Evolutionary conservation across 2,329 filamentous ascomycete species (phyloP).

Genomic region (Xylaria sp.): DNA sequence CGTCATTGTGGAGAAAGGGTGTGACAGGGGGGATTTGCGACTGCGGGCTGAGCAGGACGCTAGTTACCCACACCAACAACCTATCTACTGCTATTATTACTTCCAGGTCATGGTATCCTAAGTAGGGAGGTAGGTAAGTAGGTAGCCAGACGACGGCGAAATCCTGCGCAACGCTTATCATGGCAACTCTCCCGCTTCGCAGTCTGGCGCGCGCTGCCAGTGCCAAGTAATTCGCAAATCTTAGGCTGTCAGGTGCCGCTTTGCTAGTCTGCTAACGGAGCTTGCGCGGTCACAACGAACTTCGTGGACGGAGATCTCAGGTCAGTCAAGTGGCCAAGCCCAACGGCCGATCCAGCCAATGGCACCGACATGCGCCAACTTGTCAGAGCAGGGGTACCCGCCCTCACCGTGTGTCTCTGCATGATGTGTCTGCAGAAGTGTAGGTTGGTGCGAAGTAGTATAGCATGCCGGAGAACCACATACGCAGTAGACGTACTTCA

Average conservation of each 20-base stretch:
- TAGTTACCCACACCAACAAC: slow-evolving; percentile 10
- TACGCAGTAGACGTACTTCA: slow-evolving; percentile 17
- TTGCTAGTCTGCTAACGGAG: slow-evolving; percentile 32
- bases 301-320: slow-evolving; percentile 49
- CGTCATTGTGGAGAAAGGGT: slow-evolving; percentile 39
- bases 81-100: slow-evolving; percentile 16
- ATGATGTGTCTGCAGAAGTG: slow-evolving; percentile 42
- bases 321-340: slow-evolving; percentile 49
- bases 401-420: slow-evolving; percentile 36
- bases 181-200: slow-evolving; percentile 12
- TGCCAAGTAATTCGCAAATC: slow-evolving; percentile 30
- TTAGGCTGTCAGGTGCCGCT: slow-evolving; percentile 43
- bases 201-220: slow-evolving; percentile 19
- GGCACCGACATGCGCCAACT: slow-evolving; percentile 46
- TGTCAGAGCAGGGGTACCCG: slow-evolving; percentile 46
- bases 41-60: slow-evolving; percentile 20
- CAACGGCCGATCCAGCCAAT: slow-evolving; percentile 48
- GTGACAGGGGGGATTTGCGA: slow-evolving; percentile 35
- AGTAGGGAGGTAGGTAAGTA: too few relatives aligned
- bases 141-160: background rate
- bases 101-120: background rate
- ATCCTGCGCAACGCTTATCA: slow-evolving; percentile 24
- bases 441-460: slow-evolving; percentile 40
- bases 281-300: slow-evolving; percentile 45
- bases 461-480: slow-evolving; percentile 22